Conservation (phyloP, 2,329 filamentous ascomycete species). For the Trichoderma harzianum region DNA sequence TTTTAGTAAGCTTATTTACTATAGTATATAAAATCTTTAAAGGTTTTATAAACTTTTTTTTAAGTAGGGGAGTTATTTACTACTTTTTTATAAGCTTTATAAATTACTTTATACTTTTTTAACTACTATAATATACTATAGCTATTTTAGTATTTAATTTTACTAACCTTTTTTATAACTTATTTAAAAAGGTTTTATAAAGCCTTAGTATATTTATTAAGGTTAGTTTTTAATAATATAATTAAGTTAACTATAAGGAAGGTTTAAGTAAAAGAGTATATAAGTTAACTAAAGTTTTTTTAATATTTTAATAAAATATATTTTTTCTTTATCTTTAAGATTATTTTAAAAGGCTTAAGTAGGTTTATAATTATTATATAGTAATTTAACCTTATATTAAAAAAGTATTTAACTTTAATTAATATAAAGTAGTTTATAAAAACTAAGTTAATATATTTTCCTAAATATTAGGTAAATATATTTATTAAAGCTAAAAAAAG, state of each 20-base stretch:
- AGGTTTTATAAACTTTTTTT: background rate
- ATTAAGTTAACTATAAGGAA: background rate
- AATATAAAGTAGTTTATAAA: background rate
- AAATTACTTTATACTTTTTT: background rate
- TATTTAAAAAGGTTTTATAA: background rate
- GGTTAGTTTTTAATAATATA: background rate
- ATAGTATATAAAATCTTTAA: background rate
- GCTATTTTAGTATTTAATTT: background rate
- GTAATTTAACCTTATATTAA: background rate
- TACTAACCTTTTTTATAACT: background rate
- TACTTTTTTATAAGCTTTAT: background rate
- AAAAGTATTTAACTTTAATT: background rate
- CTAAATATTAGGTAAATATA: background rate
- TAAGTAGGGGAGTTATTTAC: background rate
- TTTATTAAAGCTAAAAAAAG: background rate
- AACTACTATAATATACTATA: background rate
- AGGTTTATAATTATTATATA: background rate
- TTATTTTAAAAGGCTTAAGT: accelerated
- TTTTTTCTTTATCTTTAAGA: background rate
- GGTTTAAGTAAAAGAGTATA: background rate
- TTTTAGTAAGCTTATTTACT: background rate
- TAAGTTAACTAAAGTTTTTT: background rate
- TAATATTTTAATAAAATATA: background rate
- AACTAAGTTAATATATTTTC: background rate
- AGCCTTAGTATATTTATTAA: background rate